Conservation (phyloP, 2,329 filamentous ascomycete genomes). For the Monilinia fructigena region DNA sequence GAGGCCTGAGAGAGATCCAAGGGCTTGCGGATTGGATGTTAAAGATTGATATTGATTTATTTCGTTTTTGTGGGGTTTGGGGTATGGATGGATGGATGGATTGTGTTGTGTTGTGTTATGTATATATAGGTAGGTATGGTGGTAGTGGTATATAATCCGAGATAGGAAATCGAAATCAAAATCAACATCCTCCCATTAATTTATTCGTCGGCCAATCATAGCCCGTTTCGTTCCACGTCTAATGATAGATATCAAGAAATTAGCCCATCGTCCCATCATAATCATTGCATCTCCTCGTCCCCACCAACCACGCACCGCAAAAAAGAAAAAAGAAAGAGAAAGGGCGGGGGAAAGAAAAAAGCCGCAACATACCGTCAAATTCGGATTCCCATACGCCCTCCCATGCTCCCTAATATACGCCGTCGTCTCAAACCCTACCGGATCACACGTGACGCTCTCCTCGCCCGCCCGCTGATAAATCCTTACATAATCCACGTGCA, state of each 20-base stretch:
- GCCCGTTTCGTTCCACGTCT: constrained; percentile 32
- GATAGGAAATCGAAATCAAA: too few species aligned
- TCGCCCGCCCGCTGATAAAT: constrained; percentile 53
- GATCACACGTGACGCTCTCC: constrained; percentile 53
- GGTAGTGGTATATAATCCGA: too few species aligned
- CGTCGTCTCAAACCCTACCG: constrained; percentile 62
- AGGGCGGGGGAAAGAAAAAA: too few species aligned
- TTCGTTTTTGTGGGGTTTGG: too few species aligned
- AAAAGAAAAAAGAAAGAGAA: too few species aligned
- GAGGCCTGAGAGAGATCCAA: too few species aligned
- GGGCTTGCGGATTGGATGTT: too few species aligned
- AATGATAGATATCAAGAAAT: neutral
- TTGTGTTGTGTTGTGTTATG: too few species aligned
- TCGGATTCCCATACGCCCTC: constrained; percentile 58
- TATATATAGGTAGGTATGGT: too few species aligned
- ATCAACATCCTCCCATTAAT: constrained; percentile 33
- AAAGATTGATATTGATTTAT: too few species aligned
- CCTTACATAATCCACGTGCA: constrained; percentile 55
- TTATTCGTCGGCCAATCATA: constrained; percentile 38
- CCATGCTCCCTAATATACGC: constrained; percentile 63
- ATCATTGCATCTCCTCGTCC: too few species aligned
- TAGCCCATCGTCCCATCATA: neutral
- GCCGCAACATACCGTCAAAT: constrained; percentile 48
- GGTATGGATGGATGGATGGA: too few species aligned
- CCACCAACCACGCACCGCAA: neutral